A percentile compares a stretch with the other conserved stretches of the same genome.
These are phyloP conservation scores for Pythium sukuiense DNA, from an alignment of 352 stramenopile species.

Conservation along the genomic window DNA sequence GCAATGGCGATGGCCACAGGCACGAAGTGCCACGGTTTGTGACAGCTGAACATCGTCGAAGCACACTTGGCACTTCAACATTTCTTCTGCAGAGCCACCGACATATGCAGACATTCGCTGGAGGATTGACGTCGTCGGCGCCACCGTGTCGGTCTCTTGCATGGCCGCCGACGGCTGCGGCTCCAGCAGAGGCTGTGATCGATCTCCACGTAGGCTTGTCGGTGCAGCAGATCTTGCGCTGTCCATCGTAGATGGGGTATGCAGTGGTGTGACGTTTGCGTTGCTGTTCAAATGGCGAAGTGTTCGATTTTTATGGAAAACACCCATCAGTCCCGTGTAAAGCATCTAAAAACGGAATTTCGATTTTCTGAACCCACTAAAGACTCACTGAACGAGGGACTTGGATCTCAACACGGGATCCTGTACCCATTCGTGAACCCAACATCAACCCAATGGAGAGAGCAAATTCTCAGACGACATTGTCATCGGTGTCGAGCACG, in stretches of 20 bases:
- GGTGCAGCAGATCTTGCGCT: background rate
- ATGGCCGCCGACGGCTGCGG: background rate
- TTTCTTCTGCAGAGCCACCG: slow-evolving; percentile 29
- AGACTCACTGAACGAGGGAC: background rate
- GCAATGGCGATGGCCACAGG: slow-evolving; percentile 62
- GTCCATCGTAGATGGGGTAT: background rate
- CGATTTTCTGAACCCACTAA: background rate
- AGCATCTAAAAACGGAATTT: background rate
- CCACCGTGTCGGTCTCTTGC: background rate
- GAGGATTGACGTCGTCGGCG: background rate
- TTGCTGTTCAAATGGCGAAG: background rate
- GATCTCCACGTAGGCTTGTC: background rate
- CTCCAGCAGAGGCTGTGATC: background rate
- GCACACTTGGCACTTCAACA: slow-evolving; percentile 71
- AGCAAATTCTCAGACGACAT: background rate
- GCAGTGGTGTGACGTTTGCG: background rate
- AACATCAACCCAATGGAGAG: background rate
- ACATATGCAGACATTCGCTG: slow-evolving; percentile 1
- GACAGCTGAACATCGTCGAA: slow-evolving; percentile 47
- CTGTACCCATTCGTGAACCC: background rate
- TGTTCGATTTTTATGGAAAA: background rate
- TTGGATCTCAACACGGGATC: background rate
- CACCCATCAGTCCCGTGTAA: background rate
- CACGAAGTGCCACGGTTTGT: slow-evolving; percentile 35
- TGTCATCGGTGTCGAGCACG: background rate